Conservation (phyloP, 805 yeast species). For the Schwanniomyces polymorphus region DNA sequence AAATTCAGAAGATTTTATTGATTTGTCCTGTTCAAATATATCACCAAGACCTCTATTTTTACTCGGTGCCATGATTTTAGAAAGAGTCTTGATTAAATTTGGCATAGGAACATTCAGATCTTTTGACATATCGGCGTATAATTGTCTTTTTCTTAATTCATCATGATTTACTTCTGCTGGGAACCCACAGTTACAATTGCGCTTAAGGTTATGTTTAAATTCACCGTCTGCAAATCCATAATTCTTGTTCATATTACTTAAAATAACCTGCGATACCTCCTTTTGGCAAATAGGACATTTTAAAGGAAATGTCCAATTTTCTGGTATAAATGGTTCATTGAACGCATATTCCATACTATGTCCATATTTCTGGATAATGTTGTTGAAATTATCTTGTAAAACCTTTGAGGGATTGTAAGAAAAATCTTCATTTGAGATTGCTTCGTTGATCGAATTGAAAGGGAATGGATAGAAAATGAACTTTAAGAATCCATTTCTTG, state of each 20-base stretch:
- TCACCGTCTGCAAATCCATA: conserved; percentile 10
- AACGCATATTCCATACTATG: conserved; percentile 2
- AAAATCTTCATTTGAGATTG: conserved; percentile 7
- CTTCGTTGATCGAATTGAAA: conserved; percentile 7
- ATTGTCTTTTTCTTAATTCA: conserved; percentile 3
- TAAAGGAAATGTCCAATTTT: conserved; percentile 1
- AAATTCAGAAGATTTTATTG: not conserved
- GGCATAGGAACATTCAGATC: not conserved
- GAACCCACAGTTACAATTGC: conserved; percentile 14
- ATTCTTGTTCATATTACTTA: conserved; percentile 1
- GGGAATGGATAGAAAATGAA: conserved; percentile 12
- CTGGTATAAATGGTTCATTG: not conserved
- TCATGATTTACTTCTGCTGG: conserved; percentile 1
- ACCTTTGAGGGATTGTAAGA: conserved; percentile 8
- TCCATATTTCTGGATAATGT: conserved; percentile 3
- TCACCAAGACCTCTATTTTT: not conserved
- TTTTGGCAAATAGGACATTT: conserved; percentile 14
- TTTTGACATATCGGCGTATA: conserved; percentile 3
- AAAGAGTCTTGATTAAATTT: not conserved
- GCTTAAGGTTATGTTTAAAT: not conserved
- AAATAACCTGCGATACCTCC: conserved; percentile 4
- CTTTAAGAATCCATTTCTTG: conserved; percentile 7
- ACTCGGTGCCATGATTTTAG: not conserved
- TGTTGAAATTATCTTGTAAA: conserved; percentile 4
- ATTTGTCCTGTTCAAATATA: not conserved